These are phyloP conservation scores for Mortierella sp. DNA, from an alignment of 371 early-diverging fungal genomes.

Conservation along the genomic window DNA sequence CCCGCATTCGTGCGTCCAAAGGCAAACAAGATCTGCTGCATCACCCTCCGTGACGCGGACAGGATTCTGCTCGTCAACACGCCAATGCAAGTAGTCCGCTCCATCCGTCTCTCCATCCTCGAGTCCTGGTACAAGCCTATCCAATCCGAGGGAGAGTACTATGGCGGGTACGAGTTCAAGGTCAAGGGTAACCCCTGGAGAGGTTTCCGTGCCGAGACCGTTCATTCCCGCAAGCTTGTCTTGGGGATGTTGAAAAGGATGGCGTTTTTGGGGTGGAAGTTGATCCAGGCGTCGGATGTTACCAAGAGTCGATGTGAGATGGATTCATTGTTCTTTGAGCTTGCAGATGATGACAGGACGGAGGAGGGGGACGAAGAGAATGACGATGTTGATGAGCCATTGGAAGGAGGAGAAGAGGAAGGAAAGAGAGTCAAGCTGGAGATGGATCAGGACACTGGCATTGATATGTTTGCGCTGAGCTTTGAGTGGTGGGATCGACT, in stretches of 20 bases:
- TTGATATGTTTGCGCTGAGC: slow-evolving; percentile 43
- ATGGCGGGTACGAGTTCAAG: slow-evolving; percentile 46
- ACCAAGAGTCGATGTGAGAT: slow-evolving; percentile 34
- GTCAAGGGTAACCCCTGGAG: slow-evolving; percentile 50
- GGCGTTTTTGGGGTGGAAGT: slow-evolving; percentile 42
- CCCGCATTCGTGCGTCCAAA: not conserved
- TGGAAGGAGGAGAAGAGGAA: not conserved
- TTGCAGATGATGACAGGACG: not conserved
- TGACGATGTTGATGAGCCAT: no score
- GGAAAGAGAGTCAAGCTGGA: not conserved
- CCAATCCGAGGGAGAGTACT: slow-evolving; percentile 27
- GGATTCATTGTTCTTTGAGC: slow-evolving; percentile 48
- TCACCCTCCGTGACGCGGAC: slow-evolving; percentile 41
- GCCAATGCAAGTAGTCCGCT: slow-evolving; percentile 20
- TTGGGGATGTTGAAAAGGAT: slow-evolving; percentile 28
- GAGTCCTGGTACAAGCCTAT: slow-evolving; percentile 35
- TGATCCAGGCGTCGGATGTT: slow-evolving; percentile 49
- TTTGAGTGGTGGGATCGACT: slow-evolving; percentile 45
- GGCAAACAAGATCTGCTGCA: slow-evolving; percentile 31
- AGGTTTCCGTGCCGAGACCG: slow-evolving; percentile 33
- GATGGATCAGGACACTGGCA: not conserved
- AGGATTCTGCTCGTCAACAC: slow-evolving; percentile 37
- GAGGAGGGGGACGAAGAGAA: not conserved
- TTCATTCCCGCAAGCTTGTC: slow-evolving; percentile 33
- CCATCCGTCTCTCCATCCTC: slow-evolving; percentile 26